Base-by-base conservation (phyloP, 2,329 filamentous ascomycete species). In the Chaetomium globosum region DNA sequence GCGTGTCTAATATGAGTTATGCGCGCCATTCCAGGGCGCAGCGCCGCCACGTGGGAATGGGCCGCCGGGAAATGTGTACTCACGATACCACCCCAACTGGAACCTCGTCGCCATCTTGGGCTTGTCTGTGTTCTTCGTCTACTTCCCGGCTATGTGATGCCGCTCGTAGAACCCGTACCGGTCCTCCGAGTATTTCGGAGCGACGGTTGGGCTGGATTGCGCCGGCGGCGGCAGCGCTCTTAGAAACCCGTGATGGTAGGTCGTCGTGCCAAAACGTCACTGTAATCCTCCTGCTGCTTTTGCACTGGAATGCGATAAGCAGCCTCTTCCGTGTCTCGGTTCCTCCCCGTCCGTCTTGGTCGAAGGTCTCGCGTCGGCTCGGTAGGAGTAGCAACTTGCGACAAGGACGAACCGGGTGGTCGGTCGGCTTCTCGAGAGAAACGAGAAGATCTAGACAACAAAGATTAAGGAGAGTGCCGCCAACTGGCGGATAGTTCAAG, bases 1-100 rank as follows among this genome's bases (percentile, higher is more conserved):
- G 49, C 46, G 56, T 53, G 39, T 53, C 28, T 19, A 1, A 48
- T 23, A 48, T 23, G 5, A 23, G 46, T 48, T 48, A 12, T 19
- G 46, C 46, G 46, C 46, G 19, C 1, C 48, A n/a, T 53, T 53
- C 26, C 51, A n/a, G 39, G 13, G 4, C 48, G 48, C 19, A 46
- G 36, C 52, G 21, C 48, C 36, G 61, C 31, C 63, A 61, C 48
- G 43, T 9, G 49, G 16, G 55, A 31, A 31, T 7, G 26, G n/a
- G 28, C 21, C 26, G n/a, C 12, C 9, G 53, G n/a, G 52, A 58
- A 51, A 53, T 49, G 26, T 9, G 33, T 13, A 81, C 81, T 73
- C 73, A 83, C 81, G 77, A 72, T 81, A 80, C 81, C 81, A 83
- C 69, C 81, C 81, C 67, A 82, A 71, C 69, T 80, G 79, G 64